phyloP scores from a whole-genome alignment of 169 alveolate species.

The Eimeria maxima region DNA sequence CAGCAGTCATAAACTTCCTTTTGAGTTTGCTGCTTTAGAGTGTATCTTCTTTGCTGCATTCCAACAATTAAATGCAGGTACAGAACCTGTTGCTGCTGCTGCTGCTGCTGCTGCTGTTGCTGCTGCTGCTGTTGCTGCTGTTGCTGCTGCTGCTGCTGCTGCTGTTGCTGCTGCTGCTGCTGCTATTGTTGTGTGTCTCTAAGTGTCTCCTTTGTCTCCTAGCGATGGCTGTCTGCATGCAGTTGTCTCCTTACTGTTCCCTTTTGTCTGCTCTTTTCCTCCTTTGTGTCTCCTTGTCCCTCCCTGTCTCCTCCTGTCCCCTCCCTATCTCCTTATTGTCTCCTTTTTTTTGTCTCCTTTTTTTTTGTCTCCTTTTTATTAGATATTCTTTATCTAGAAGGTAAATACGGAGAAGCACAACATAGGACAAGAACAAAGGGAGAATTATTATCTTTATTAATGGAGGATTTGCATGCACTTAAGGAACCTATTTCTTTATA shows the following conservation, averaged over 20 bases:
- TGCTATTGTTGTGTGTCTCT: neutral
- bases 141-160: too few species aligned
- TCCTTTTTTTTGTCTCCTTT: neutral
- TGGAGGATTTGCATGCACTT: slow-evolving; percentile 88
- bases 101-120: too few species aligned
- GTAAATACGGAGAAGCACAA: slow-evolving; percentile 84
- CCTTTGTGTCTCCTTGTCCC: neutral
- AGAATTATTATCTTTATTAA: slow-evolving; percentile 86
- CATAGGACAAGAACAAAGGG: slow-evolving; percentile 80
- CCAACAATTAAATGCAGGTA: slow-evolving; percentile 84
- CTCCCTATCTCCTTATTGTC: neutral
- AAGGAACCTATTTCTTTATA: slow-evolving; percentile 89
- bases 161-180: neutral
- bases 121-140: too few species aligned
- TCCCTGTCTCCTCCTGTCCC: neutral
- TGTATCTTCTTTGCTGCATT: slow-evolving; percentile 91
- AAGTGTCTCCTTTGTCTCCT: neutral
- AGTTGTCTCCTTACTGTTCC: neutral
- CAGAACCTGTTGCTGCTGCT: too few species aligned
- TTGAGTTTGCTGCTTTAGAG: slow-evolving; percentile 91
- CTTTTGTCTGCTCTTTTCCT: neutral
- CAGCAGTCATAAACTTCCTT: slow-evolving; percentile 83
- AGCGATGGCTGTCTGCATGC: neutral
- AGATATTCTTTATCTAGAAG: slow-evolving; percentile 55
- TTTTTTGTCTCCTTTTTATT: too few species aligned